These are phyloP conservation scores for Floccularia luteovirens DNA, from an alignment of 768 basidiomycete genomes.

Conservation along the genomic window DNA sequence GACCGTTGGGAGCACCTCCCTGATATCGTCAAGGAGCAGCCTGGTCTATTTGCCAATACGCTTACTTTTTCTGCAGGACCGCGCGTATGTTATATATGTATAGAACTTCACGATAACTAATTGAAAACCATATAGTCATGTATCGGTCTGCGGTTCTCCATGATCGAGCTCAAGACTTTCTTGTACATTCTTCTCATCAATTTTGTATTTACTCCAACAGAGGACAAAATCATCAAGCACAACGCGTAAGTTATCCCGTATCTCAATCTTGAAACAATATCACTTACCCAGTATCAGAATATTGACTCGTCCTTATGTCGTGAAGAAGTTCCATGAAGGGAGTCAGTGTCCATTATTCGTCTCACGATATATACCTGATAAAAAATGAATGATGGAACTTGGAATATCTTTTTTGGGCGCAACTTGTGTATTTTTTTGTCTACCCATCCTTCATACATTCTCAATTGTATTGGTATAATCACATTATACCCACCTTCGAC, in stretches of 20 bases:
- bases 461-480: too few relatives aligned
- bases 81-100: slow-evolving; percentile 41
- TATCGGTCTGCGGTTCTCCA: slow-evolving; percentile 74
- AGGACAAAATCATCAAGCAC: slow-evolving; percentile 44
- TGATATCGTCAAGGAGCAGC: slow-evolving; percentile 54
- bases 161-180: slow-evolving; percentile 80
- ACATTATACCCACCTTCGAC: too few relatives aligned
- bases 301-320: slow-evolving; percentile 56
- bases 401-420: too few relatives aligned
- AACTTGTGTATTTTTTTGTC: too few relatives aligned
- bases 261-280: not conserved
- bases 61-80: slow-evolving; percentile 79
- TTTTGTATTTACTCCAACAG: slow-evolving; percentile 52
- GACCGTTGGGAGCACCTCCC: slow-evolving; percentile 79
- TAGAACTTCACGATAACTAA: not conserved
- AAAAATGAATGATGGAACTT: too few relatives aligned
- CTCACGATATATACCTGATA: slow-evolving; percentile 10
- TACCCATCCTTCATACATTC: too few relatives aligned
- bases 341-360: slow-evolving; percentile 58
- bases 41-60: slow-evolving; percentile 65
- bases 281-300: slow-evolving; percentile 29
- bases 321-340: slow-evolving; percentile 44
- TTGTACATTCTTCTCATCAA: slow-evolving; percentile 61
- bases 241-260: slow-evolving; percentile 45
- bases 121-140: slow-evolving; percentile 53